Percentiles rank a stretch among this genome's conserved stretches.
Evolutionary conservation across 371 early-diverging fungal genomes (phyloP).

Genomic region (Apophysomyces variabilis): DNA sequence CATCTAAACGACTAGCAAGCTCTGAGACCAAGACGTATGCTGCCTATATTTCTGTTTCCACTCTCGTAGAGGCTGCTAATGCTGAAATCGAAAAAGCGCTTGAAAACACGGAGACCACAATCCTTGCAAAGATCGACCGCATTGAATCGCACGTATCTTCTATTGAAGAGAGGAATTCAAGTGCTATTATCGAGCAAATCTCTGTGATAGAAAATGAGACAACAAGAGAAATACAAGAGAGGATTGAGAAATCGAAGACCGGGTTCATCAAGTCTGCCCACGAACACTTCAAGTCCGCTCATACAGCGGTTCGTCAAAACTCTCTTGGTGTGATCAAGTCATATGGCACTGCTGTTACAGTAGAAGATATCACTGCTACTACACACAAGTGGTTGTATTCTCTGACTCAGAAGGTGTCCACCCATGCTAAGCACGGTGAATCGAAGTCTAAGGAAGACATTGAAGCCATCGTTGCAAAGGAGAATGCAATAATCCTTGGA

Average conservation of each 20-base stretch:
- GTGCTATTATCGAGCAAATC: slow-evolving; percentile 6
- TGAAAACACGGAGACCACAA: slow-evolving; percentile 20
- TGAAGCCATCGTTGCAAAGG: slow-evolving; percentile 21
- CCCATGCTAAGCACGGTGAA: slow-evolving; percentile 23
- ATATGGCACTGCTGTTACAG: slow-evolving; percentile 11
- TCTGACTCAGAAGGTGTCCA: slow-evolving; percentile 35
- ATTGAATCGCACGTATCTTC: slow-evolving; percentile 31
- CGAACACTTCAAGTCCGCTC: slow-evolving; percentile 19
- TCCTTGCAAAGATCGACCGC: slow-evolving; percentile 27
- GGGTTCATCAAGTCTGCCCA: slow-evolving; percentile 18
- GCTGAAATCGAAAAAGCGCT: slow-evolving; percentile 27
- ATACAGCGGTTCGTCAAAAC: slow-evolving; percentile 15
- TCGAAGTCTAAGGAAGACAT: slow-evolving; percentile 24
- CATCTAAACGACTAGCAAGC: slow-evolving; percentile 28
- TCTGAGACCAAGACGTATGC: slow-evolving; percentile 32
- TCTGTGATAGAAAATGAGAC: slow-evolving; percentile 28
- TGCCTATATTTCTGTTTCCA: slow-evolving; percentile 24
- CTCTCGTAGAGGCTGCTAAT: slow-evolving; percentile 31
- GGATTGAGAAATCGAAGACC: slow-evolving; percentile 26
- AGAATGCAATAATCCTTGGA: slow-evolving; percentile 18
- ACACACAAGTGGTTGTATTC: slow-evolving; percentile 31
- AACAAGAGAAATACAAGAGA: slow-evolving; percentile 23
- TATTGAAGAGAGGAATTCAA: slow-evolving; percentile 24
- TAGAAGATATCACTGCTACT: slow-evolving; percentile 33
- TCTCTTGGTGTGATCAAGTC: slow-evolving; percentile 14